Conservation (phyloP, 441 rosid genomes). For the Adansonia grandidieri region DNA sequence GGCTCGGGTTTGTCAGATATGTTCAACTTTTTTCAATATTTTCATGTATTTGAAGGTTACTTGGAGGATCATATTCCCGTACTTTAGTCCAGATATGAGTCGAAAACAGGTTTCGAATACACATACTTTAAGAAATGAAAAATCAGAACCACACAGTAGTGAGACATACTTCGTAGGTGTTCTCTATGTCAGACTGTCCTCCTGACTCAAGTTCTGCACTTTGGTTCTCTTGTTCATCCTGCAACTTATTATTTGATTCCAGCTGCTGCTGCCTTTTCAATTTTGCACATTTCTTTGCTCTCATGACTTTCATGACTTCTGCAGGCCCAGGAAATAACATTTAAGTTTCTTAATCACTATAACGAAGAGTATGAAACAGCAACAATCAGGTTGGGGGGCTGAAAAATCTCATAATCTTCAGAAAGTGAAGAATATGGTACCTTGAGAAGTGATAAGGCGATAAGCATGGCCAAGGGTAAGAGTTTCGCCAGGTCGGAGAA, state of each 20-base stretch:
- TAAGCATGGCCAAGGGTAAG: constrained; percentile 97
- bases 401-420: not conserved
- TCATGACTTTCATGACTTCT: constrained; percentile 87
- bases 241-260: constrained; percentile 45
- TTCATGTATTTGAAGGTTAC: too few species aligned
- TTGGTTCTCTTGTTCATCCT: constrained; percentile 38
- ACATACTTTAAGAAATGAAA: too few species aligned
- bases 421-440: constrained; percentile 36
- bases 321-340: constrained; percentile 19
- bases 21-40: too few species aligned
- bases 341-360: not conserved
- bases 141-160: too few species aligned
- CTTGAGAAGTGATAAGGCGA: constrained; percentile 89
- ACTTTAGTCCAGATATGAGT: too few species aligned
- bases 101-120: too few species aligned
- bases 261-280: constrained; percentile 50
- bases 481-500: constrained; percentile 79
- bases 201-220: constrained; percentile 21
- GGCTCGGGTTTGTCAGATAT: too few species aligned
- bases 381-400: not conserved
- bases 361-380: not conserved
- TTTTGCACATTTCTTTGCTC: constrained; percentile 79
- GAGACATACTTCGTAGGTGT: constrained; percentile 37
- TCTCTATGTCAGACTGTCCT: constrained; percentile 33
- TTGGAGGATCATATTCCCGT: too few species aligned